phyloP scores from a whole-genome alignment of 257 asterid genomes.

The Eustoma russellianum region DNA sequence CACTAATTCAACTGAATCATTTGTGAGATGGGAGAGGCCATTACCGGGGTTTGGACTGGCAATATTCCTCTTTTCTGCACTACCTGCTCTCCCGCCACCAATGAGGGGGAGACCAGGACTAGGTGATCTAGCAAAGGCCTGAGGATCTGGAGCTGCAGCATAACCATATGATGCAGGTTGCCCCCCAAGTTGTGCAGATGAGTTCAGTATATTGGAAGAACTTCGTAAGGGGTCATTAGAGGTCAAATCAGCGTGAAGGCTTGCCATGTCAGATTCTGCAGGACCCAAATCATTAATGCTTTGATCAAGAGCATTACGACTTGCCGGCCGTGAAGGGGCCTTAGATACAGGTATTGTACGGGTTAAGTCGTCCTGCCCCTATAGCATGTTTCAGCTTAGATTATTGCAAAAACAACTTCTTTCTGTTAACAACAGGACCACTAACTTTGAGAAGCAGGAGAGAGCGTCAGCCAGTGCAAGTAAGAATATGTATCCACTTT shows the following conservation, averaged over 20 bases:
- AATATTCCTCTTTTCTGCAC: constrained; percentile 53
- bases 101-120: constrained; percentile 88
- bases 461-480: no score
- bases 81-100: constrained; percentile 62
- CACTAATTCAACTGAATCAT: constrained; percentile 58
- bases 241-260: constrained; percentile 38
- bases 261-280: constrained; percentile 63
- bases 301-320: constrained; percentile 73
- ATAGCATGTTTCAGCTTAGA: no score
- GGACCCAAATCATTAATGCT: constrained; percentile 32
- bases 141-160: constrained; percentile 96
- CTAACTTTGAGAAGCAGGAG: no score
- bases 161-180: constrained; percentile 64
- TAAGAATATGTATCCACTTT: no score
- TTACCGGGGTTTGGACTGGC: constrained; percentile 48
- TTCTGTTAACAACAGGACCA: no score
- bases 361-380: constrained; percentile 69
- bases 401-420: no score
- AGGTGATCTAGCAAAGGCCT: constrained; percentile 69
- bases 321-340: constrained; percentile 74
- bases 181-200: constrained; percentile 49
- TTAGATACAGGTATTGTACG: constrained; percentile 43
- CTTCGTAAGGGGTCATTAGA: constrained; percentile 42
- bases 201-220: constrained; percentile 31
- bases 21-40: constrained; percentile 41